Evolutionary conservation across 176 grass and related monocot species (phyloP).

Genomic region (Coix lacrymajobi): DNA sequence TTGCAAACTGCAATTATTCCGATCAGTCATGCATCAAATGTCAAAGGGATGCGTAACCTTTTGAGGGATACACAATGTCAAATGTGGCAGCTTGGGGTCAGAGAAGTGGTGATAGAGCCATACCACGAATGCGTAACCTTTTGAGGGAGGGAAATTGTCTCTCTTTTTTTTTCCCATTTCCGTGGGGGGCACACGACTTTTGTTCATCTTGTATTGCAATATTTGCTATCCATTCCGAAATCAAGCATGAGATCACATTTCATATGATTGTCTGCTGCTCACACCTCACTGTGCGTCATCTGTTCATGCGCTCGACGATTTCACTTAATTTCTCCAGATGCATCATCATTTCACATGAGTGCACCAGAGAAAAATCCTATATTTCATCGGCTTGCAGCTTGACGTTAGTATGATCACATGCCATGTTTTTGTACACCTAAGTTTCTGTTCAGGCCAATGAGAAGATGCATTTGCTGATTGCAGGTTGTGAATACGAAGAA

Average conservation of each 20-base stretch:
- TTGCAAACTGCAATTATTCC: not conserved
- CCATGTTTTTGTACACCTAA: not conserved
- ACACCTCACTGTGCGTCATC: not conserved
- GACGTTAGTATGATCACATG: not conserved
- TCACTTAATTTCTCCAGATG: not conserved
- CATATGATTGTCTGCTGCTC: not conserved
- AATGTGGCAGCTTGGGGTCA: not conserved
- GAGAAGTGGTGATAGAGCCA: not conserved
- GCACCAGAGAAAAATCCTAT: not conserved
- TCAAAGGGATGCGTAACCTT: too few species aligned
- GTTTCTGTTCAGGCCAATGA: not conserved
- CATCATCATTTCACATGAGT: not conserved
- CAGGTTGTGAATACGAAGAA: constrained; percentile 55
- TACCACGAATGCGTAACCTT: not conserved
- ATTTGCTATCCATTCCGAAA: not conserved
- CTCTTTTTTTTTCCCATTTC: not conserved
- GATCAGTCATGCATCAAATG: not conserved
- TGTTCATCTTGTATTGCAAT: not conserved
- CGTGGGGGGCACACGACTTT: not conserved
- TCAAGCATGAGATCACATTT: not conserved
- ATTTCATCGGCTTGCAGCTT: not conserved
- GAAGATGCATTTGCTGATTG: not conserved
- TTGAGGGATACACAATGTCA: too few species aligned
- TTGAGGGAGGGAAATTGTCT: not conserved
- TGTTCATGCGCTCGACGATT: not conserved